Evolutionary conservation across 495 filamentous ascomycete genomes (phyloP), one percentile per base, ranked within the genome.

Genomic region (Penicillium diatomitis): DNA sequence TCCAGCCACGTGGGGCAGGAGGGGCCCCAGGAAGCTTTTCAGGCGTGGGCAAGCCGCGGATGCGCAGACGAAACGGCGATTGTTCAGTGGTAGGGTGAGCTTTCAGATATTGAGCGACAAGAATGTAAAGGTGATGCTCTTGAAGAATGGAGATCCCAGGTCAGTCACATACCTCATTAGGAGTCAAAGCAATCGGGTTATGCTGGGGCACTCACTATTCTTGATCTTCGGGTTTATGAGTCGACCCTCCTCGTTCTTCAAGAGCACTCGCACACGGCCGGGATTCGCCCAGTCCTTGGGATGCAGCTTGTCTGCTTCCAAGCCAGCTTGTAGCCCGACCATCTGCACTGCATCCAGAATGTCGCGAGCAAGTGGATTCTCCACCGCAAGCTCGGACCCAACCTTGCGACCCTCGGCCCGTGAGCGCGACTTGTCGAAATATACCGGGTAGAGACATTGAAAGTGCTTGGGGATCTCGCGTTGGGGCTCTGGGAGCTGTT

Each of bases 211-310:
- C 80, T 30, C 69, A 85, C 82, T 97, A 61, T 92, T 95, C 67
- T 86, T 86, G 35, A 95, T 73, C 11, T 66, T 67, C 11, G 67
- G 51, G 54, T 72, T 78, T 44, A 73, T 50, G 37, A 65, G 54
- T 39, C 63, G 57, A 33, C 80, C 76, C 45, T 66, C 53, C 44
- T 74, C 68, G 46, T 79, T 70, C 64, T 87, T 87, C 10, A 96
- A 67, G 56, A 80, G 67, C 20, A 96, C 80, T 44, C 87, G 78
- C 54, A 98, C 89, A 30, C 92, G 76, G 0, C 92, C 92, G 8
- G 92, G 92, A 69, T 98, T 98, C 33, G 84, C 85, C 92, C 92
- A 98, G 69, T 98, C 92, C 68, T 90, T 90, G 0, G 92, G 92
- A 70, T 98, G 92, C 40, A 82, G 73, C 70, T 95, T 96, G 56